Conservation (phyloP, 192 early-diverging fungal species). For the Podila verticillata region DNA sequence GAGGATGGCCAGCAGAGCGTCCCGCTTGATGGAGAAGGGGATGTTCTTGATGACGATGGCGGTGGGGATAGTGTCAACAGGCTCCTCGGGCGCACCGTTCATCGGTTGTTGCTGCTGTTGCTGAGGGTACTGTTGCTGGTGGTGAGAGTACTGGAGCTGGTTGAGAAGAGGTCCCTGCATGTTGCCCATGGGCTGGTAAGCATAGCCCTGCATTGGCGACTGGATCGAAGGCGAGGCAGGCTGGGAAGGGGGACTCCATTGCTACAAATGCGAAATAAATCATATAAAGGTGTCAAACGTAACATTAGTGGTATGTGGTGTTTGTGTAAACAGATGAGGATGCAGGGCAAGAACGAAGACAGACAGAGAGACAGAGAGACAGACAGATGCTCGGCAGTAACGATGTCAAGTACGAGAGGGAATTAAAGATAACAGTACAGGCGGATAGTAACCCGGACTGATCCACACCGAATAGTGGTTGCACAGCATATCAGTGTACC, state of each 20-base stretch:
- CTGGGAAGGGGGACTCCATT: constrained; percentile 46
- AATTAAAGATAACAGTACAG: too few species aligned
- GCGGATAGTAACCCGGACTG: too few species aligned
- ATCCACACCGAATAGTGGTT: too few species aligned
- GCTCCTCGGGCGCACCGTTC: constrained; percentile 17
- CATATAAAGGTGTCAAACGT: neutral
- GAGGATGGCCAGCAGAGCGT: constrained; percentile 75
- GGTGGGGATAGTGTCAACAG: constrained; percentile 68
- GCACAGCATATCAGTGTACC: too few species aligned
- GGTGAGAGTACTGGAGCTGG: constrained; percentile 39
- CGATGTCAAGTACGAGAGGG: too few species aligned
- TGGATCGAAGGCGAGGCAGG: constrained; percentile 45
- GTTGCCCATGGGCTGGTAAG: constrained; percentile 42
- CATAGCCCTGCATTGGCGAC: constrained; percentile 48
- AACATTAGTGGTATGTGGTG: neutral
- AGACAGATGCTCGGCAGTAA: neutral
- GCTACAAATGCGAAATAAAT: constrained; percentile 3
- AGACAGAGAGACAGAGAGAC: neutral
- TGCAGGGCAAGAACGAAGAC: neutral
- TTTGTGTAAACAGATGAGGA: neutral
- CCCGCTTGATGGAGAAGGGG: constrained; percentile 81
- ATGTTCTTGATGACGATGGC: constrained; percentile 89
- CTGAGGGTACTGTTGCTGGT: constrained; percentile 18
- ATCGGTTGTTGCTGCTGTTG: constrained; percentile 8
- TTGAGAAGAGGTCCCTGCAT: constrained; percentile 43